Percentiles rank a stretch among this genome's conserved stretches.
Conservation (phyloP, 306 rosid species). For the Rosa persica region DNA sequence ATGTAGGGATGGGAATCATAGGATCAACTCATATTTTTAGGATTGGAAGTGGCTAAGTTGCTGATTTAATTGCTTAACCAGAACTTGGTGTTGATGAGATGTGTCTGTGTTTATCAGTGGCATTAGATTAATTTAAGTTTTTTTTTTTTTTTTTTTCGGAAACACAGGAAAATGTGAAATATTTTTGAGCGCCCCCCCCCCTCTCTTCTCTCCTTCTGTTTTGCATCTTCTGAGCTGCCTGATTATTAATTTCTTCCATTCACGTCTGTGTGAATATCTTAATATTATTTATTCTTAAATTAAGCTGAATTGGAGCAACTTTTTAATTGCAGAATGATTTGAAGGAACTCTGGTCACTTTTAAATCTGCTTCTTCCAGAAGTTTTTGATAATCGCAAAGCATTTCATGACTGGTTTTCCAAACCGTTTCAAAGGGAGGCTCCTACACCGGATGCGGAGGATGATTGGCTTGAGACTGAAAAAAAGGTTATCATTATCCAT, state of each 20-base stretch:
- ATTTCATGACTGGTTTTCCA: conserved; percentile 98
- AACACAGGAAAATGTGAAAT: background rate
- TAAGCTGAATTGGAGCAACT: conserved; percentile 25
- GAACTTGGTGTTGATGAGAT: background rate
- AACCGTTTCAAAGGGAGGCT: conserved; percentile 93
- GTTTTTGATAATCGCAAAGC: conserved; percentile 97
- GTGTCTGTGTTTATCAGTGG: background rate
- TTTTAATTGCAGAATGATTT: conserved; percentile 82
- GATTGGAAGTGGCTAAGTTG: background rate
- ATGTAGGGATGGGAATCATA: background rate
- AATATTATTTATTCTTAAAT: conserved; percentile 6
- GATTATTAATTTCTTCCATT: conserved; percentile 1
- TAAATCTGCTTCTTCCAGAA: conserved; percentile 97
- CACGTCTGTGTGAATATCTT: background rate
- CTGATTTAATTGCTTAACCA: background rate
- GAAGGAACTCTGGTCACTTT: conserved; percentile 98
- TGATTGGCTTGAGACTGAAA: conserved; percentile 99
- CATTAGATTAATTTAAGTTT: background rate
- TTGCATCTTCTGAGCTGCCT: background rate
- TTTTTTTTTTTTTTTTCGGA: background rate
- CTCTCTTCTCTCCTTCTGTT: too few species aligned
- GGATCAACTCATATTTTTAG: background rate
- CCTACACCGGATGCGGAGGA: conserved; percentile 77
- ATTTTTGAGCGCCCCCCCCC: background rate
- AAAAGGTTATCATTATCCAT: conserved; percentile 90